Percentiles rank a stretch among this genome's conserved stretches.
Conservation (phyloP, 805 yeast species). For the Jamesozyma lodderae region DNA sequence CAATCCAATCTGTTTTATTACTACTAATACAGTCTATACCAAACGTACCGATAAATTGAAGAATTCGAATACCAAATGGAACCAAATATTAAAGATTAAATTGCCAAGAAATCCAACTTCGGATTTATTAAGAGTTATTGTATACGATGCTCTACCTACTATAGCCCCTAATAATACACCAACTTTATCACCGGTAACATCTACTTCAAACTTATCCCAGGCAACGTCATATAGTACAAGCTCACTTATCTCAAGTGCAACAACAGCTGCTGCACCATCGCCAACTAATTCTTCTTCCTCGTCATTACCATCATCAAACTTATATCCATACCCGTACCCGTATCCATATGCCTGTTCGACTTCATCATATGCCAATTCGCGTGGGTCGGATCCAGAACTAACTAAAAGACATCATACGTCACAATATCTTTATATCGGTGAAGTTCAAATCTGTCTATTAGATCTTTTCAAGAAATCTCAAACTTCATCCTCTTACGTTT, state of each 20-base stretch:
- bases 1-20: slow-evolving; percentile 25
- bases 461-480: slow-evolving; percentile 20
- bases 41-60: slow-evolving; percentile 18
- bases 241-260: not conserved
- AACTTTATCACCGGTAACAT: not conserved
- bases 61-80: slow-evolving; percentile 20
- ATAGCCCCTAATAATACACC: slow-evolving; percentile 1
- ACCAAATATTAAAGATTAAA: slow-evolving; percentile 21
- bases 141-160: slow-evolving; percentile 23
- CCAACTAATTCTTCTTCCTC: not conserved
- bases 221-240: too few species aligned
- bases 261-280: not conserved
- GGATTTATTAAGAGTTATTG: slow-evolving; percentile 22
- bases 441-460: slow-evolving; percentile 21
- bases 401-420: slow-evolving; percentile 2
- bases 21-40: slow-evolving; percentile 20
- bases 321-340: too few species aligned
- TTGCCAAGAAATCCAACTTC: slow-evolving; percentile 22
- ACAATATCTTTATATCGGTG: slow-evolving; percentile 26
- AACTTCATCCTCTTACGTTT: slow-evolving; percentile 12
- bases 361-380: not conserved
- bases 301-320: not conserved
- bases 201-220: not conserved
- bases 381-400: not conserved
- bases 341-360: too few species aligned